Percentiles rank a stretch among this genome's conserved stretches.
Evolutionary conservation across 331 rosid species (phyloP).

Genomic region (Quercus tomentella): DNA sequence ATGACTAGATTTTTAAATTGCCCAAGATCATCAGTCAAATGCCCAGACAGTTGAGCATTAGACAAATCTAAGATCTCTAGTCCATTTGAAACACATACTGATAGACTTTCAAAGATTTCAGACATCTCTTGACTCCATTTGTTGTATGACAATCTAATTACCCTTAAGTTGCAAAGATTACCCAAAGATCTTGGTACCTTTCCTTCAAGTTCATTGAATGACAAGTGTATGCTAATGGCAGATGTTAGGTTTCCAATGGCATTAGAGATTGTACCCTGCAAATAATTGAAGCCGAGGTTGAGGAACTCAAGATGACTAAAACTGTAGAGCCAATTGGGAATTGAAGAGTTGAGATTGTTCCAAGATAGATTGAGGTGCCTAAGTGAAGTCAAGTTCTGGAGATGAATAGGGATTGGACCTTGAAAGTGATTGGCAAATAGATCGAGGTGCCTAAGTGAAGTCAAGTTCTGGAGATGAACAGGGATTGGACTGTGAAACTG

Average conservation of each 20-base stretch:
- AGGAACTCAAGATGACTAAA: not conserved
- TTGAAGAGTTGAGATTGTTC: not conserved
- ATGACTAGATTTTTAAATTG: not conserved
- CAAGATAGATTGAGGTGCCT: not conserved
- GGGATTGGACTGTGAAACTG: too few species aligned
- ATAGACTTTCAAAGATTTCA: slow-evolving; percentile 3
- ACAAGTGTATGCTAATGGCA: not conserved
- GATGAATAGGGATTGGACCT: too few species aligned
- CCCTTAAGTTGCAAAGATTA: slow-evolving; percentile 4
- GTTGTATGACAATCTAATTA: not conserved
- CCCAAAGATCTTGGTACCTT: not conserved
- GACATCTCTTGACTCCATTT: not conserved
- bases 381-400: too few species aligned
- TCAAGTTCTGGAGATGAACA: too few species aligned
- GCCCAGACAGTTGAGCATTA: not conserved
- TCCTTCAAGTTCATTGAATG: not conserved
- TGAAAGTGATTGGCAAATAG: not conserved
- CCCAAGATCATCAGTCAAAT: slow-evolving; percentile 1
- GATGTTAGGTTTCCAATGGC: slow-evolving; percentile 13
- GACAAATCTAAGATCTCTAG: not conserved
- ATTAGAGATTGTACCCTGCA: not conserved
- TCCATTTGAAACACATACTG: not conserved
- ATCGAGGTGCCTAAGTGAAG: not conserved
- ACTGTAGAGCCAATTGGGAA: slow-evolving; percentile 4
- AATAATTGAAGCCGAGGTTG: rapidly evolving